These are phyloP conservation scores for Petunia hybrid DNA, from an alignment of 305 asterid genomes.

Conservation along the genomic window DNA sequence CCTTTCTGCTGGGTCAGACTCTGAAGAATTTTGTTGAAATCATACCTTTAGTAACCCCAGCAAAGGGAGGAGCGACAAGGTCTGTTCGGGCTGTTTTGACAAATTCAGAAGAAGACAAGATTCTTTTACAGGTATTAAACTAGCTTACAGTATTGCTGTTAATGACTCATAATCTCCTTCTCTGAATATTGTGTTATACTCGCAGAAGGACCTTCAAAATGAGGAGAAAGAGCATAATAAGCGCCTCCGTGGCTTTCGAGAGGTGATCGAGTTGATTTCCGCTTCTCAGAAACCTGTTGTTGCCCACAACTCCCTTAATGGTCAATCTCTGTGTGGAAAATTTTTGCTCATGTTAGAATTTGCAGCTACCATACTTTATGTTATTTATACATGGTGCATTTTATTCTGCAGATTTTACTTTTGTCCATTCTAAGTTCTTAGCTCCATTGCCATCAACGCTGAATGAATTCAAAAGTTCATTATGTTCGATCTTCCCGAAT, in stretches of 20 bases:
- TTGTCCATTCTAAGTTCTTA: conserved; percentile 75
- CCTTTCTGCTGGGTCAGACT: conserved; percentile 55
- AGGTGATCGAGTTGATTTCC: conserved; percentile 88
- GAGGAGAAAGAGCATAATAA: conserved; percentile 64
- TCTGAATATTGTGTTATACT: conserved; percentile 33
- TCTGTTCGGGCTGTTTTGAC: conserved; percentile 75
- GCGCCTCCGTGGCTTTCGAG: conserved; percentile 78
- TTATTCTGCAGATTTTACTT: conserved; percentile 73
- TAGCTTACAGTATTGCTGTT: conserved; percentile 29
- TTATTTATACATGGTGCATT: conserved; percentile 27
- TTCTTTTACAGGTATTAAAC: conserved; percentile 63
- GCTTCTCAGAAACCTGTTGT: conserved; percentile 79
- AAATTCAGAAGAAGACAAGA: conserved; percentile 79
- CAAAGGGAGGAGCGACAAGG: conserved; percentile 62
- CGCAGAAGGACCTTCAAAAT: conserved; percentile 72
- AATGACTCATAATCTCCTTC: conserved; percentile 32
- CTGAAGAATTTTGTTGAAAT: conserved; percentile 62
- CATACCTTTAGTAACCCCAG: conserved; percentile 63
- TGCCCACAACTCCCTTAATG: conserved; percentile 83
- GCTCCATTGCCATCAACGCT: conserved; percentile 76
- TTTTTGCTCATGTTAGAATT: conserved; percentile 34
- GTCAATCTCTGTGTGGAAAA: conserved; percentile 51
- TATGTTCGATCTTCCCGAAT: conserved; percentile 61
- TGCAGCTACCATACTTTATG: conserved; percentile 16
- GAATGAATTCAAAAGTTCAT: conserved; percentile 69